Conservation (phyloP, 129 eudicot species). For the Helianthus annuus region HanXRQr2.0-SUNRISE NC_035438.2:12430077-12430576, state of each 20-base stretch:
- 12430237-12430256: constrained; percentile 62
- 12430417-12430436: constrained; percentile 22
- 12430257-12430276: constrained; percentile 51
- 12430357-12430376: constrained; percentile 67
- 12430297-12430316: constrained; percentile 59
- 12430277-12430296: constrained; percentile 53
- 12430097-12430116: constrained; percentile 40
- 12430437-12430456: neutral
- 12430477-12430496: neutral
- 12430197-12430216: constrained; percentile 54
- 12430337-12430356: constrained; percentile 52
- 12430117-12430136: constrained; percentile 64
- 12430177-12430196: constrained; percentile 59
- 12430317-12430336: constrained; percentile 44
- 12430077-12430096: constrained; percentile 40
- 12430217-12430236: constrained; percentile 49
- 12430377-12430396: constrained; percentile 49
- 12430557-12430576: no score
- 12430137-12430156: constrained; percentile 59
- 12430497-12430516: neutral
- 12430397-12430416: constrained; percentile 47
- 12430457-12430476: neutral
- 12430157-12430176: constrained; percentile 45
- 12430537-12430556: no score
- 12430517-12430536: neutral